Conservation (phyloP, 2,329 filamentous ascomycete species). For the Colletotrichum endophyticum region DNA sequence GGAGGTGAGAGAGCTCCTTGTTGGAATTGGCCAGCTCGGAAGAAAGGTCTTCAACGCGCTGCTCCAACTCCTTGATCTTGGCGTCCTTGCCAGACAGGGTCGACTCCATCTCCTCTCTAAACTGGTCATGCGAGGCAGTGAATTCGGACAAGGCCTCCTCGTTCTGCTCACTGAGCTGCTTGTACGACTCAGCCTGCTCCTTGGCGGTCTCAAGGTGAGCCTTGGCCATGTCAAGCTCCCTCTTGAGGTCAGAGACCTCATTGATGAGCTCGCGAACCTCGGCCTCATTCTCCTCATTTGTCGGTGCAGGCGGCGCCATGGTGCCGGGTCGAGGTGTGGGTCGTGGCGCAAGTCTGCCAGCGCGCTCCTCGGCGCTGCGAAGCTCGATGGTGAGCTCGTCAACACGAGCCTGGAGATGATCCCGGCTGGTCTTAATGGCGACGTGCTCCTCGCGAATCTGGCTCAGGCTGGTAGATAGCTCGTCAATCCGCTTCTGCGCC, state of each 20-base stretch:
- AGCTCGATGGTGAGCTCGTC: conserved; percentile 90
- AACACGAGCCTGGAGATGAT: conserved; percentile 87
- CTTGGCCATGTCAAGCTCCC: conserved; percentile 81
- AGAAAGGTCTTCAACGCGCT: conserved; percentile 83
- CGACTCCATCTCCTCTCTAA: conserved; percentile 83
- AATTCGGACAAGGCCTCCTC: conserved; percentile 87
- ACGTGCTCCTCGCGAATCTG: conserved; percentile 87
- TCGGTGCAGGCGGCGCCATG: conserved; percentile 43
- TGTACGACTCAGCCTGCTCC: conserved; percentile 85
- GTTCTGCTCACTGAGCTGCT: conserved; percentile 81
- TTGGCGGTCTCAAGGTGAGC: conserved; percentile 83
- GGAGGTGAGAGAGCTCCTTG: conserved; percentile 78
- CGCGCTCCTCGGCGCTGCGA: conserved; percentile 86
- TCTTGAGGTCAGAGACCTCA: conserved; percentile 85
- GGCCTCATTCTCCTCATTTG: conserved; percentile 57
- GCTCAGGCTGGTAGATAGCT: conserved; percentile 80
- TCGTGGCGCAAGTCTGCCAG: conserved; percentile 80
- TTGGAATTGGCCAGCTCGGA: conserved; percentile 83
- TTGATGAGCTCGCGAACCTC: conserved; percentile 81
- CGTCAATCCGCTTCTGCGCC: conserved; percentile 89
- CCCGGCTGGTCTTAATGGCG: conserved; percentile 82
- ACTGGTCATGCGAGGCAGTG: conserved; percentile 82
- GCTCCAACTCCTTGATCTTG: conserved; percentile 80
- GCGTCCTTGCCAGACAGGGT: conserved; percentile 78
- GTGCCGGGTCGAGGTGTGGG: conserved; percentile 66